Percentiles rank a stretch among this genome's conserved stretches.
Evolutionary conservation across 2,329 filamentous ascomycete genomes (phyloP).

Genomic region (Ilyonectria sp.): DNA sequence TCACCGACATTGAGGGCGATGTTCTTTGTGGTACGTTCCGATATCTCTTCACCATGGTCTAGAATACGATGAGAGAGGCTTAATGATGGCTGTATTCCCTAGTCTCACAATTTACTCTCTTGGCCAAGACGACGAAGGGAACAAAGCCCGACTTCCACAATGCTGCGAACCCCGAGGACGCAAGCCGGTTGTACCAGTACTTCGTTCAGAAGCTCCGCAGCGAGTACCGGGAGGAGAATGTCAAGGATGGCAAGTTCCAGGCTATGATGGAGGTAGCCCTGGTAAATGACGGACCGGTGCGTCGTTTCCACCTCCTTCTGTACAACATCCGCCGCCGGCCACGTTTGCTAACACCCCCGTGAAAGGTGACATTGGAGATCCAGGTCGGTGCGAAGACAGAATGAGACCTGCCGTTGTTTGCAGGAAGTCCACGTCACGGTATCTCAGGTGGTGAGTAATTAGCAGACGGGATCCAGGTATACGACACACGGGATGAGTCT

Average conservation of each 20-base stretch:
- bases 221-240: conserved; percentile 79
- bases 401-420: conserved; percentile 1
- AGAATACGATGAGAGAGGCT: conserved; percentile 6
- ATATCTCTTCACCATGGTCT: not conserved
- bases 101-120: conserved; percentile 98
- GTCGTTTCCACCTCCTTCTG: conserved; percentile 34
- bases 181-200: conserved; percentile 84
- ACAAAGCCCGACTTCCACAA: conserved; percentile 96
- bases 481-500: not conserved
- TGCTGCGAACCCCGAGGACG: conserved; percentile 83
- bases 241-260: conserved; percentile 97
- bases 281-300: conserved; percentile 85
- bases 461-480: not conserved
- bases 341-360: conserved; percentile 12
- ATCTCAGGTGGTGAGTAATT: not conserved
- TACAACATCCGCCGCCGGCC: not conserved
- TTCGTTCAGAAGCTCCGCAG: conserved; percentile 85
- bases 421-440: not conserved
- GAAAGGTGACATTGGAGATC: conserved; percentile 29
- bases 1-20: conserved; percentile 90
- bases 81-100: conserved; percentile 22
- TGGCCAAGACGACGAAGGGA: conserved; percentile 95
- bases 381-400: conserved; percentile 22
- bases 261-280: conserved; percentile 99
- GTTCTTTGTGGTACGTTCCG: conserved; percentile 84